Conservation (phyloP, 1,284 basidiomycete species). For the Agaricales sp. region DNA sequence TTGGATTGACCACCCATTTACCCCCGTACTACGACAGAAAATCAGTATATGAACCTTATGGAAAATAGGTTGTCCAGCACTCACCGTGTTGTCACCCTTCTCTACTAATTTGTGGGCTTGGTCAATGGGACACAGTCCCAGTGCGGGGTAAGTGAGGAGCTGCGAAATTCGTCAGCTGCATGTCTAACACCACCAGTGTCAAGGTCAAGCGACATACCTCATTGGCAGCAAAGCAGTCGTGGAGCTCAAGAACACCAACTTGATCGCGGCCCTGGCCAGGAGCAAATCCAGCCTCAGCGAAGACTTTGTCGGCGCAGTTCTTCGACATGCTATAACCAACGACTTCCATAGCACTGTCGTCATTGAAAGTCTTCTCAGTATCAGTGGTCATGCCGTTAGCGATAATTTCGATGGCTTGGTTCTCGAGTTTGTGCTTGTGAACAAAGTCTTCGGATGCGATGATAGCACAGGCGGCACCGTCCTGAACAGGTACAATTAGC, state of each 20-base stretch:
- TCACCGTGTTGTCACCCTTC: constrained; percentile 71
- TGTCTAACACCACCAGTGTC: not conserved
- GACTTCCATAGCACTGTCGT: constrained; percentile 61
- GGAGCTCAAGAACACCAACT: constrained; percentile 78
- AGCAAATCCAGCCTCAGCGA: constrained; percentile 59
- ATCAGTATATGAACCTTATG: not conserved
- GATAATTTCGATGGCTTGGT: constrained; percentile 79
- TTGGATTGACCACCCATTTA: constrained; percentile 83
- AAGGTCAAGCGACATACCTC: constrained; percentile 33
- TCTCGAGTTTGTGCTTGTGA: constrained; percentile 63
- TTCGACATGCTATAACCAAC: constrained; percentile 72
- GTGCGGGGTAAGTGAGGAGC: constrained; percentile 79
- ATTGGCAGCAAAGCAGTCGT: constrained; percentile 79
- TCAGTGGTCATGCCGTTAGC: constrained; percentile 60
- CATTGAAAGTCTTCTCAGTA: constrained; percentile 49
- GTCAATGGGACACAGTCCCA: constrained; percentile 61
- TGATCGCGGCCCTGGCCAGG: constrained; percentile 58
- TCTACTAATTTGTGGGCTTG: constrained; percentile 74
- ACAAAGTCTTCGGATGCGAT: constrained; percentile 80
- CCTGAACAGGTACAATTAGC: constrained; percentile 28
- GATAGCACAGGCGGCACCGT: constrained; percentile 68
- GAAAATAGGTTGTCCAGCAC: too few relatives aligned
- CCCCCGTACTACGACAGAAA: constrained; percentile 56
- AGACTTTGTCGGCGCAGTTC: constrained; percentile 60
- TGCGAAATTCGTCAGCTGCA: constrained; percentile 16